A percentile compares a stretch with the other conserved stretches of the same genome.
phyloP scores from a whole-genome alignment of 331 rosid genomes.

The Erythrophleum ivorense region DNA sequence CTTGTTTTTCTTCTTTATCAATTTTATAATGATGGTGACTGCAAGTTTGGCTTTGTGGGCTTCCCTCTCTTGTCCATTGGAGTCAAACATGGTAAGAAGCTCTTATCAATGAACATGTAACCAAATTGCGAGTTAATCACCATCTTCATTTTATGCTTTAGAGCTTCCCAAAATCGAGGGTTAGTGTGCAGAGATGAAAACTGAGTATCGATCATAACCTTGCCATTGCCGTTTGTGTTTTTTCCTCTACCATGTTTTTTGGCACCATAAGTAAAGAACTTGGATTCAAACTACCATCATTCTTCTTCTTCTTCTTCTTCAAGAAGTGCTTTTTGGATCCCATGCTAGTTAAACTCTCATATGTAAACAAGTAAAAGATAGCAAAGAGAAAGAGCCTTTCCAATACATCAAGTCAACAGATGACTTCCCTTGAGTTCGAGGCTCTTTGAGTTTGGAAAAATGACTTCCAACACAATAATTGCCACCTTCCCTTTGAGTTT shows the following conservation, averaged over 20 bases:
- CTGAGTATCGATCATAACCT: conserved; percentile 63
- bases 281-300: conserved; percentile 20
- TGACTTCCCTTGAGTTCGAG: too few species aligned
- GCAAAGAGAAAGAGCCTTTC: too few species aligned
- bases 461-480: too few species aligned
- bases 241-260: background rate
- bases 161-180: conserved; percentile 79
- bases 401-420: too few species aligned
- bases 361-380: background rate
- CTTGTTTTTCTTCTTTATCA: conserved; percentile 44
- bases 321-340: conserved; percentile 21
- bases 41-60: conserved; percentile 42
- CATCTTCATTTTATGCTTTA: conserved; percentile 65
- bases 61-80: conserved; percentile 86
- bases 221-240: conserved; percentile 19
- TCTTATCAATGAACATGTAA: conserved; percentile 61
- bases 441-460: too few species aligned
- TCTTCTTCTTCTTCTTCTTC: conserved; percentile 39
- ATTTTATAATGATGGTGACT: conserved; percentile 63
- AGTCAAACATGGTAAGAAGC: conserved; percentile 66
- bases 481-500: too few species aligned
- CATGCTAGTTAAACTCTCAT: background rate
- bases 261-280: background rate
- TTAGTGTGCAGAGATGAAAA: conserved; percentile 69
- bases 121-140: conserved; percentile 78